Conservation (phyloP, 306 rosid species). For the Herpetospermum pedunculosum region DNA sequence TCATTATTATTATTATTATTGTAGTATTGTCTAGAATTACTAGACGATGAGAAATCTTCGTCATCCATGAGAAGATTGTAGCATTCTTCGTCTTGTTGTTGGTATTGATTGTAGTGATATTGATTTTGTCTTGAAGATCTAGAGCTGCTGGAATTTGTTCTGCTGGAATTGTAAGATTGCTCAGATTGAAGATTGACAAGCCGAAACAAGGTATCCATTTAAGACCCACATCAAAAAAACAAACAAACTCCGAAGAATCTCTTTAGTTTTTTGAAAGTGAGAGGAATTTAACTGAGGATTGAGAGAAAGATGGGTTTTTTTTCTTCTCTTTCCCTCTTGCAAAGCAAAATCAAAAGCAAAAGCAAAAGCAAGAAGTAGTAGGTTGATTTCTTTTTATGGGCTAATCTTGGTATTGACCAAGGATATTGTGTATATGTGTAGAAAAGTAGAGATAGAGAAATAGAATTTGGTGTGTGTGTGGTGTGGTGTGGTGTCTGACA, state of each 20-base stretch:
- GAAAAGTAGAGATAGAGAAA: too few species aligned
- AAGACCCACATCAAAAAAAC: slow-evolving; percentile 21
- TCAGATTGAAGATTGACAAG: slow-evolving; percentile 54
- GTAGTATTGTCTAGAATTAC: slow-evolving; percentile 49
- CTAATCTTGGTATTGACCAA: too few species aligned
- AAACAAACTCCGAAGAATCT: slow-evolving; percentile 1
- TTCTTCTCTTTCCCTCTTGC: too few species aligned
- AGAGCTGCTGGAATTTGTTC: slow-evolving; percentile 62
- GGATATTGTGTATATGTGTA: too few species aligned
- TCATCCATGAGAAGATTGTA: slow-evolving; percentile 98
- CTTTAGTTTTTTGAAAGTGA: neutral
- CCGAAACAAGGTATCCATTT: slow-evolving; percentile 97
- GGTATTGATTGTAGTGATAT: slow-evolving; percentile 11
- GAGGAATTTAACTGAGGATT: too few species aligned
- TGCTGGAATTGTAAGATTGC: slow-evolving; percentile 51
- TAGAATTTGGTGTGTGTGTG: too few species aligned
- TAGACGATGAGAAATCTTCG: slow-evolving; percentile 94
- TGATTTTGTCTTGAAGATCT: slow-evolving; percentile 46
- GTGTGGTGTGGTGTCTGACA: too few species aligned
- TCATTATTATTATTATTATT: slow-evolving; percentile 25
- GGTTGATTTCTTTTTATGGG: too few species aligned
- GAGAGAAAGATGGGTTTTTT: too few species aligned
- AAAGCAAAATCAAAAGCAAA: too few species aligned
- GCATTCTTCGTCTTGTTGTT: slow-evolving; percentile 75
- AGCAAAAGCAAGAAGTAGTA: too few species aligned